A percentile compares a stretch with the other conserved stretches of the same genome.
Conservation (phyloP, 75 land plant species). For the Selaginella moellendorffii region DNA sequence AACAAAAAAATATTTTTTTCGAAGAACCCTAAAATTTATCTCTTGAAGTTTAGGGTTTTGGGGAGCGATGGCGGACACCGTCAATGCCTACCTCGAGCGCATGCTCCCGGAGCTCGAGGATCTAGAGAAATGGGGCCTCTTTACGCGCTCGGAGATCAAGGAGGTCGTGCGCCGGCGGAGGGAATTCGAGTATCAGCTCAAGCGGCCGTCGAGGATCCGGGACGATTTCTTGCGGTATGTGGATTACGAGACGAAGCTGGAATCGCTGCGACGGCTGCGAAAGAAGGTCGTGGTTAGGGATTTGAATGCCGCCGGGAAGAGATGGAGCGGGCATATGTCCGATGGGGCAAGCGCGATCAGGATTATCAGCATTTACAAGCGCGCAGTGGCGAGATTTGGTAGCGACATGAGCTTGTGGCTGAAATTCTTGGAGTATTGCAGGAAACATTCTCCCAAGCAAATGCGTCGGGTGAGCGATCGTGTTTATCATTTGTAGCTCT, state of each 20-base stretch:
- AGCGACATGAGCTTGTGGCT: conserved; percentile 83
- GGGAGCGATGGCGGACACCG: conserved; percentile 83
- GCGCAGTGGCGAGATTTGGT: conserved; percentile 43
- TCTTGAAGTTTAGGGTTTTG: background rate
- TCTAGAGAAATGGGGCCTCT: conserved; percentile 61
- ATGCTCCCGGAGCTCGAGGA: conserved; percentile 89
- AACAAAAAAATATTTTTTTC: no score
- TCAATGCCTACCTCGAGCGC: conserved; percentile 66
- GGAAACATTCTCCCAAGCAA: conserved; percentile 26
- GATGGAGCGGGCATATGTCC: conserved; percentile 37
- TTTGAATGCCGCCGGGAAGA: conserved; percentile 24
- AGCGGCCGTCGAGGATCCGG: conserved; percentile 64
- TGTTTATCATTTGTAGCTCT: no score
- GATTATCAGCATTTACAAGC: conserved; percentile 51
- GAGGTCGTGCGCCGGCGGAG: conserved; percentile 58
- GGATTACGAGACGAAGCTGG: conserved; percentile 74
- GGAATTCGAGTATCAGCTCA: conserved; percentile 73
- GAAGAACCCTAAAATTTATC: no score
- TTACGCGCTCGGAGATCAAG: conserved; percentile 44
- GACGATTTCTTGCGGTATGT: conserved; percentile 65
- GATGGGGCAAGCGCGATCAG: conserved; percentile 46
- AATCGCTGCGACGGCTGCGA: conserved; percentile 40
- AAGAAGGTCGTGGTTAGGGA: conserved; percentile 32
- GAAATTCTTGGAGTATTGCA: conserved; percentile 66
- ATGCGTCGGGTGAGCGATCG: conserved; percentile 81